These are phyloP conservation scores for Hygrophoropsis aurantiaca DNA, from an alignment of 768 basidiomycete genomes.

Conservation along the genomic window DNA sequence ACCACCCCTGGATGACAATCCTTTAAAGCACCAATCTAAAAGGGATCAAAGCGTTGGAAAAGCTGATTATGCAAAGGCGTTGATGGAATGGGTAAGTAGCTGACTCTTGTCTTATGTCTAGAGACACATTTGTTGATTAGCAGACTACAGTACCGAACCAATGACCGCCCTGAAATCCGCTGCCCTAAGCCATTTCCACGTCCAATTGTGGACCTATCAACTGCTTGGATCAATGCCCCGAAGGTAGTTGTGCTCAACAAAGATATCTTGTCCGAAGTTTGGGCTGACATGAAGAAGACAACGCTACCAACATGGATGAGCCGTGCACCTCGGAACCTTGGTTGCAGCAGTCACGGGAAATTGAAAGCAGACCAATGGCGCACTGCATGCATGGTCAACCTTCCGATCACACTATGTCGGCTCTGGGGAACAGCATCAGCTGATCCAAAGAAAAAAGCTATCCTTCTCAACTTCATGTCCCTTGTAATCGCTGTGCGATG, in stretches of 20 bases:
- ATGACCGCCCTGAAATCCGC: not conserved
- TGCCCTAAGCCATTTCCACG: not conserved
- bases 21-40: no score
- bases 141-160: not conserved
- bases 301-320: conserved; percentile 17
- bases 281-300: conserved; percentile 8
- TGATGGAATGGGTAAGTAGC: not conserved
- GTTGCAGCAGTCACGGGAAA: conserved; percentile 32
- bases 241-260: not conserved
- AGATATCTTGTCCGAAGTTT: not conserved
- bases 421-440: conserved; percentile 20
- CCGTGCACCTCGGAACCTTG: conserved; percentile 30
- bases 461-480: conserved; percentile 24
- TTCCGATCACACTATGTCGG: conserved; percentile 27
- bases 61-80: not conserved
- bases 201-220: not conserved
- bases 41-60: not conserved
- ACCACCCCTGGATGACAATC: no score
- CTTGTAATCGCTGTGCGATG: conserved; percentile 25
- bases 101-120: no score
- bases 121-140: not conserved
- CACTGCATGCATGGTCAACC: conserved; percentile 19
- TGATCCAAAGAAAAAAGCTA: conserved; percentile 5
- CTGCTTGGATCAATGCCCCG: not conserved
- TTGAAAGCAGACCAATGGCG: conserved; percentile 30